Evolutionary conservation across 371 early-diverging fungal species (phyloP), one percentile per base, ranked within the genome.

Genomic region (Amoeboaphelidium protococcarum): DNA sequence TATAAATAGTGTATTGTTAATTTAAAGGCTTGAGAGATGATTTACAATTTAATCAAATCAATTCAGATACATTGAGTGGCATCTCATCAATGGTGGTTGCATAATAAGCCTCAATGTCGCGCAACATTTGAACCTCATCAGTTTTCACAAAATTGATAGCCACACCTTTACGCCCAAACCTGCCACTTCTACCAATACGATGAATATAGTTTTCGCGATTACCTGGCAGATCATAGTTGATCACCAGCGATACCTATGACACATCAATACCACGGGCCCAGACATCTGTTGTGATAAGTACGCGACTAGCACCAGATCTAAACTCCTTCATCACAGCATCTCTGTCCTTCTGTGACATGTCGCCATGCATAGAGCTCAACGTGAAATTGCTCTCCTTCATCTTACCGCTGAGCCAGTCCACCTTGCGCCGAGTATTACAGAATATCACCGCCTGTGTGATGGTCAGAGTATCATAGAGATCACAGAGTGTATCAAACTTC

Each of bases 161-260:
- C 45, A 96, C 89, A 72, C 99, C 99, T 74, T 95, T 98, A 68
- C 98, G 80, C 60, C 99, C 99, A 73, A 91, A 99, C 60, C 99
- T 85, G 61, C 99, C 98, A 58, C 87, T 82, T 66, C 99, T 81
- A 67, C 99, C 99, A 61, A 98, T 98, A 64, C 97, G 78, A 63
- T 89, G 91, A 58, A 95, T 88, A 65, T 94, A 94, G 69, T 82
- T 82, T 67, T 94, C 94, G 61, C 84, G 80, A 69, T 86, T 84
- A 47, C 72, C 59, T 50, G 98, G 95, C 49, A 98, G 75, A 62
- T 99, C 99, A 63, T 96, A 92, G 77, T 89, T 95, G 69, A 87
- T 80, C 53, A 95, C 98, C 53, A 98, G 73, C 40, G 96, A 94
- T 4, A 99, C 90, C 61, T 96, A 92, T 68, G 96, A 98, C 44